phyloP scores from a whole-genome alignment of 1,139 yeast genomes.

The Saccharomycopsis phalli region DNA sequence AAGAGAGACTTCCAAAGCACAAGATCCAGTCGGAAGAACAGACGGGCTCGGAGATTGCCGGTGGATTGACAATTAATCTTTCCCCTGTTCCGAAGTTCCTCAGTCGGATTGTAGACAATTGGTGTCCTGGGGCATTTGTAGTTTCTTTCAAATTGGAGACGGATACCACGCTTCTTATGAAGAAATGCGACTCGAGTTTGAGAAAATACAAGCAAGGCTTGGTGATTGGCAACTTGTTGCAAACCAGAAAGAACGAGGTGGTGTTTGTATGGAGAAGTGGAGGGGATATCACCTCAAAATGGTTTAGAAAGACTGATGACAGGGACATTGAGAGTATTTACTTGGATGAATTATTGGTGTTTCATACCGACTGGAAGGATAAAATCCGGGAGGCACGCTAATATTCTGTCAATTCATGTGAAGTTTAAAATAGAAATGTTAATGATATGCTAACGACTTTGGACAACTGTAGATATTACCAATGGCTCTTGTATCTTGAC shows the following conservation, averaged over 20 bases:
- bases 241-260: slow-evolving; percentile 81
- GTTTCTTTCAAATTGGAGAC: slow-evolving; percentile 94
- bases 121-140: slow-evolving; percentile 96
- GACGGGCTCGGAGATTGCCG: slow-evolving; percentile 25
- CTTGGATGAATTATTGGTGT: too few relatives aligned
- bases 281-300: slow-evolving; percentile 27
- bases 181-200: slow-evolving; percentile 72
- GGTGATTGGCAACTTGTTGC: slow-evolving; percentile 89
- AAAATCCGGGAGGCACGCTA: too few relatives aligned
- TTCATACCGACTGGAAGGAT: too few relatives aligned
- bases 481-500: too few relatives aligned
- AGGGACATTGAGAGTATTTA: slow-evolving; percentile 74
- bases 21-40: slow-evolving; percentile 69
- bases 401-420: too few relatives aligned
- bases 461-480: too few relatives aligned
- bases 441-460: too few relatives aligned
- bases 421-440: too few relatives aligned
- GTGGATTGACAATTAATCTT: slow-evolving; percentile 70
- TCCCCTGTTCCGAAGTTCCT: slow-evolving; percentile 96
- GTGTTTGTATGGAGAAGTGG: slow-evolving; percentile 62
- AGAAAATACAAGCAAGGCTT: slow-evolving; percentile 83
- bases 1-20: slow-evolving; percentile 78
- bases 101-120: slow-evolving; percentile 75
- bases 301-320: slow-evolving; percentile 44
- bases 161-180: slow-evolving; percentile 57